Evolutionary conservation across 2,329 filamentous ascomycete genomes (phyloP).

Genomic region (Fusarium poae): DNA sequence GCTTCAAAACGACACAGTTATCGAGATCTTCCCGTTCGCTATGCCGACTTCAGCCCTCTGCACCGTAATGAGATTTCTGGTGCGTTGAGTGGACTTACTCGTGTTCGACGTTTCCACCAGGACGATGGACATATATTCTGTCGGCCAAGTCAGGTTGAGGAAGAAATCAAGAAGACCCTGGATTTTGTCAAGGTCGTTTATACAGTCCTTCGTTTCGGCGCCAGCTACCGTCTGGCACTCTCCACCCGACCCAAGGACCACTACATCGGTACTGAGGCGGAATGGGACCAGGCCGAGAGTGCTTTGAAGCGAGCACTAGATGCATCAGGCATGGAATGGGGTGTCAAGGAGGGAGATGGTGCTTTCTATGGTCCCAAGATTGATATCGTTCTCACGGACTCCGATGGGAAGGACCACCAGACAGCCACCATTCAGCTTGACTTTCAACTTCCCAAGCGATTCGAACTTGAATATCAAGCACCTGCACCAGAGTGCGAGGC

Average conservation of each 20-base stretch:
- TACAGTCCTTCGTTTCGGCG: constrained; percentile 74
- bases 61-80: constrained; percentile 89
- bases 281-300: constrained; percentile 66
- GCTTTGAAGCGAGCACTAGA: constrained; percentile 61
- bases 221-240: constrained; percentile 78
- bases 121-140: constrained; percentile 95
- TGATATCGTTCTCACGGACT: constrained; percentile 84
- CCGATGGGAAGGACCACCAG: constrained; percentile 87
- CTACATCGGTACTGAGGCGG: constrained; percentile 79
- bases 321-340: constrained; percentile 79
- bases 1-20: constrained; percentile 79
- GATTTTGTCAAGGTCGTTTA: constrained; percentile 82
- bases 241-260: constrained; percentile 83
- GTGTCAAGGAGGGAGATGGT: constrained; percentile 82
- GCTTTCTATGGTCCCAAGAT: constrained; percentile 96
- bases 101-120: constrained; percentile 88
- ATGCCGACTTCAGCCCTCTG: constrained; percentile 89
- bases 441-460: constrained; percentile 88
- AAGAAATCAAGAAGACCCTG: constrained; percentile 79
- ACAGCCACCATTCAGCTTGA: constrained; percentile 91
- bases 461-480: constrained; percentile 80
- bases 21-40: constrained; percentile 83
- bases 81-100: constrained; percentile 82
- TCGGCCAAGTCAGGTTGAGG: constrained; percentile 78
- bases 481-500: constrained; percentile 74